phyloP scores from a whole-genome alignment of 441 rosid species.

The Populus hybrid region DNA sequence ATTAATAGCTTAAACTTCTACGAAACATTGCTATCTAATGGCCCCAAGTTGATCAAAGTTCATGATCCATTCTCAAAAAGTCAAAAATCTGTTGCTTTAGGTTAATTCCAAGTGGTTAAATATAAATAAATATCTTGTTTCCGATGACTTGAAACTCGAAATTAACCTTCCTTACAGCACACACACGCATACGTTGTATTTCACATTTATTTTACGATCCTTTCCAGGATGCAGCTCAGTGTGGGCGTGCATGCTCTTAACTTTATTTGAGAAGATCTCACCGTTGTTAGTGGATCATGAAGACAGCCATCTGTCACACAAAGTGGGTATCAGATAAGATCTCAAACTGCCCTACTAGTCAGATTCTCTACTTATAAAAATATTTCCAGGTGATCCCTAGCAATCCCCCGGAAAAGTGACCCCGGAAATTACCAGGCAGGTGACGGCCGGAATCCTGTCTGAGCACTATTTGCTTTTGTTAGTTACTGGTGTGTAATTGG shows the following conservation, averaged over 20 bases:
- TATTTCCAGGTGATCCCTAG: too few species aligned
- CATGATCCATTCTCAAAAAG: background rate
- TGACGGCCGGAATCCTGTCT: too few species aligned
- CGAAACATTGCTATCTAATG: background rate
- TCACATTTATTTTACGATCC: conserved; percentile 17
- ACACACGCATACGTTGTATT: background rate
- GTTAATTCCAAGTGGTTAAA: background rate
- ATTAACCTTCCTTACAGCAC: conserved; percentile 17
- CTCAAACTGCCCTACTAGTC: background rate
- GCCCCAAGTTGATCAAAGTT: background rate
- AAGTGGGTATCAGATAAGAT: conserved; percentile 42
- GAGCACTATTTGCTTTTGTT: too few species aligned
- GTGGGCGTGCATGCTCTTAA: conserved; percentile 18
- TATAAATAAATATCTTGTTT: background rate
- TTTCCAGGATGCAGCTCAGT: conserved; percentile 20
- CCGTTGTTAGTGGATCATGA: conserved; percentile 50
- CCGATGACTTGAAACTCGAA: background rate
- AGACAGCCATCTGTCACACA: conserved; percentile 42
- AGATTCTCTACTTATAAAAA: background rate
- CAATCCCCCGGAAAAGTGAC: too few species aligned
- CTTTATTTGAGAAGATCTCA: conserved; percentile 26
- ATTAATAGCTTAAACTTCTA: background rate
- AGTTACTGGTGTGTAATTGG: too few species aligned
- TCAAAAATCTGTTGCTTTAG: background rate
- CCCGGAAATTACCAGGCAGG: too few species aligned